Evolutionary conservation across 768 basidiomycete species (phyloP).

Genomic region (Phaeotremella fagi): DNA sequence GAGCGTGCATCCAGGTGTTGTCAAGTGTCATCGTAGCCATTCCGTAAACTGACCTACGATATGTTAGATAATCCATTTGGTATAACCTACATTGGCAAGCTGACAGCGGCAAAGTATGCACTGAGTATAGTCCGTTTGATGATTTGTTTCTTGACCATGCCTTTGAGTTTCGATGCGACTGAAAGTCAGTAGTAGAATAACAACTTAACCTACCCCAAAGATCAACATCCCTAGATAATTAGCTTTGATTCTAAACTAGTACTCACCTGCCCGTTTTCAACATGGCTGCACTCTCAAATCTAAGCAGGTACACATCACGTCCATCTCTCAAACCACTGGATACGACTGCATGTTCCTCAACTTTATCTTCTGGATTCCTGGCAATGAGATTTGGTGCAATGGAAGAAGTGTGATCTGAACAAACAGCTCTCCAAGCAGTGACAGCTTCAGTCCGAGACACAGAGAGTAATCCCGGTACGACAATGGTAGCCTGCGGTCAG

Average conservation of each 20-base stretch:
- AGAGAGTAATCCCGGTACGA: conserved; percentile 51
- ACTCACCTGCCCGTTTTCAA: conserved; percentile 31
- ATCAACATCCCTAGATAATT: conserved; percentile 26
- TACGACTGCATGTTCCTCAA: conserved; percentile 3
- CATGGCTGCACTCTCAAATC: conserved; percentile 47
- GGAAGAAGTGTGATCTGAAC: conserved; percentile 12
- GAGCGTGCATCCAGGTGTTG: conserved; percentile 47
- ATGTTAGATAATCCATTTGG: neutral
- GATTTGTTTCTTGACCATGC: conserved; percentile 47
- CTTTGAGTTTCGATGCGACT: conserved; percentile 47
- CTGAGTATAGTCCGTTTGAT: conserved; percentile 52
- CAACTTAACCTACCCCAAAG: conserved; percentile 27
- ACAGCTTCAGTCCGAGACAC: conserved; percentile 49
- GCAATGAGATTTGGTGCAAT: neutral
- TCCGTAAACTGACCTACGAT: conserved; percentile 37
- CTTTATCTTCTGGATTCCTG: neutral
- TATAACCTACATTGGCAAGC: conserved; percentile 37
- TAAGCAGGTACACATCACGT: conserved; percentile 50
- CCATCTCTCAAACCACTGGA: conserved; percentile 30
- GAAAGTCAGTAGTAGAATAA: neutral
- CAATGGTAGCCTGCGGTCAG: conserved; percentile 45
- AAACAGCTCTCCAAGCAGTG: conserved; percentile 44
- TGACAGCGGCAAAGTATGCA: conserved; percentile 50
- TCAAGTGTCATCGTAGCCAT: conserved; percentile 47
- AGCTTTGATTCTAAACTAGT: neutral